Base-by-base conservation (phyloP, 257 asterid species). In the Nyctanthes arbortristis region DNA sequence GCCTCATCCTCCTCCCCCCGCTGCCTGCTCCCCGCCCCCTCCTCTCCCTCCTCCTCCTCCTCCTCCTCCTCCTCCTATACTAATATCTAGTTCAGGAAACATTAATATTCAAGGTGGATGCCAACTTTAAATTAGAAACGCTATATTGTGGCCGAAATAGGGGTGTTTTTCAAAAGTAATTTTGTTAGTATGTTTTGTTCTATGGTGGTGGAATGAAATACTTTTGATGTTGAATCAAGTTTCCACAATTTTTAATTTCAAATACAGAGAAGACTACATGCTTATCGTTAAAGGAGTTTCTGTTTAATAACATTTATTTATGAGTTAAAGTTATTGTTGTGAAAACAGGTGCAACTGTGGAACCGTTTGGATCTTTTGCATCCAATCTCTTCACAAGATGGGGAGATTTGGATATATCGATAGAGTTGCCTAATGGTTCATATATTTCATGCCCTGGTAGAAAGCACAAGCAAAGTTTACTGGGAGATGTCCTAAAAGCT, bases 351-450 rank as follows among this genome's bases (percentile, higher is more conserved):
- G 97, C 93, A 76, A 89, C 93, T 66, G 99, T 91, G 72, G 97
- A 94, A 73, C 97, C 99, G 66, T 94, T 49, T 75, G 97, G 99
- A 67, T 94, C 99, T 63, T 91, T 91, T 85, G 99, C 70, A n/a
- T 94, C 99, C 49, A 77, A 91, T 81, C 97, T 91, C 76, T 94
- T 94, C 71, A 80, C 99, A 67, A 91, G 85, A 79, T 89, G 97
- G 96, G 97, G 99, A 65, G 99, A 94, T 80, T 70, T 94, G 82
- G 99, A 94, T 82, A 77, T 94, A 71, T 89, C 97, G 52, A 69
- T 94, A 28, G 99, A 91, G 82, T 58, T 94, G 78, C 79, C 73
- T 67, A 89, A 84, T 75, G 95, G 96, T 62, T 70, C 81, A 11
- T 74, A 80, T 70, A 91, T 94, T 73, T 60, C 89, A 59, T 69